Evolutionary conservation across 805 yeast genomes (phyloP).

Genomic region (Maudiozyma saulgeensis): DNA sequence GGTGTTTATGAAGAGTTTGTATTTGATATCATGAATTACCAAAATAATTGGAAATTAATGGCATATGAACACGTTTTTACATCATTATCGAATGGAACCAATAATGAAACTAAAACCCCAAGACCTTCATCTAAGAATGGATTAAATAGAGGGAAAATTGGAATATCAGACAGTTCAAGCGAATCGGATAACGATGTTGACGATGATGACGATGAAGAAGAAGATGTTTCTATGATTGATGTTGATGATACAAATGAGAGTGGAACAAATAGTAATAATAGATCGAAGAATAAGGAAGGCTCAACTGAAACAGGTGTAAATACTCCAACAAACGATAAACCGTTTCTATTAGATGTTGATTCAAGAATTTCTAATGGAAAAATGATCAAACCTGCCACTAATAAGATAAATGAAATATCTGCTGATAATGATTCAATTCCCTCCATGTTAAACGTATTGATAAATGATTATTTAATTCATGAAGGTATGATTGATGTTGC

Average conservation of each 20-base stretch:
- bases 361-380: slow-evolving; percentile 9
- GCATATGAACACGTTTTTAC: slow-evolving; percentile 27
- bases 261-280: background rate
- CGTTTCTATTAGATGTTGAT: slow-evolving; percentile 14
- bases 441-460: slow-evolving; percentile 20
- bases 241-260: background rate
- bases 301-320: background rate
- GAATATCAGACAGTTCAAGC: slow-evolving; percentile 18
- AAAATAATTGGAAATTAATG: slow-evolving; percentile 35
- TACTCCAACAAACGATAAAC: background rate
- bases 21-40: slow-evolving; percentile 51
- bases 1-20: slow-evolving; percentile 44
- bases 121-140: background rate
- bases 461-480: slow-evolving; percentile 42
- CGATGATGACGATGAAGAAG: slow-evolving; percentile 5
- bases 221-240: background rate
- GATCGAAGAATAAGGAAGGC: background rate
- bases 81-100: slow-evolving; percentile 22
- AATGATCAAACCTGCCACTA: slow-evolving; percentile 16
- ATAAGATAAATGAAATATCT: slow-evolving; percentile 16
- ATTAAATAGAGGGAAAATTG: background rate
- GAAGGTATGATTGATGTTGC: slow-evolving; percentile 49
- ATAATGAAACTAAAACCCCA: background rate
- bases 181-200: slow-evolving; percentile 10
- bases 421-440: slow-evolving; percentile 23